Percentiles rank a stretch among this genome's conserved stretches.
phyloP scores from a whole-genome alignment of 805 yeast genomes.

The Huiozyma naganishii region DNA sequence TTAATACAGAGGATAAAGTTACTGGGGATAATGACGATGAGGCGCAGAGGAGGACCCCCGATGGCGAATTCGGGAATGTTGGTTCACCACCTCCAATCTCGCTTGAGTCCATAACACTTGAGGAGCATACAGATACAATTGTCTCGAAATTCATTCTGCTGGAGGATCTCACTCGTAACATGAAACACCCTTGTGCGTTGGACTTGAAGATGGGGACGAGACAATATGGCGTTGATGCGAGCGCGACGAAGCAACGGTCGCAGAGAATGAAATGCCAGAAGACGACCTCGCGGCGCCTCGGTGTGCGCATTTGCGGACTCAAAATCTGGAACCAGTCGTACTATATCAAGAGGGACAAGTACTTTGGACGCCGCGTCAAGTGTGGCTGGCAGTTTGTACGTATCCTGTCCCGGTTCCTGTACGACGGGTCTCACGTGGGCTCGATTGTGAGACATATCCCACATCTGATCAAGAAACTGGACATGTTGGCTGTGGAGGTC shows the following conservation, averaged over 20 bases:
- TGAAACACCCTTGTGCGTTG: slow-evolving; percentile 78
- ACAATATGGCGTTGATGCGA: slow-evolving; percentile 94
- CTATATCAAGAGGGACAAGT: slow-evolving; percentile 73
- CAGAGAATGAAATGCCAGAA: slow-evolving; percentile 71
- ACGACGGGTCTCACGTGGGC: slow-evolving; percentile 52
- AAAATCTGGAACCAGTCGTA: slow-evolving; percentile 59
- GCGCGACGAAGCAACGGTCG: slow-evolving; percentile 54
- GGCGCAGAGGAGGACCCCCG: background rate
- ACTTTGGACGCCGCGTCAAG: slow-evolving; percentile 72
- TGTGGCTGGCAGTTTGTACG: slow-evolving; percentile 71
- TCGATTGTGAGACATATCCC: slow-evolving; percentile 64
- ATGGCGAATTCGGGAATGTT: background rate
- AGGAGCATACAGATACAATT: slow-evolving; percentile 16
- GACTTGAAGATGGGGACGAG: slow-evolving; percentile 98
- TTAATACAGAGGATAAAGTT: background rate
- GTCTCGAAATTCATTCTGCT: slow-evolving; percentile 60
- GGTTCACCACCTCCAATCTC: slow-evolving; percentile 1
- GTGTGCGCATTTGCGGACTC: slow-evolving; percentile 92
- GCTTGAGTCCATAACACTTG: slow-evolving; percentile 7
- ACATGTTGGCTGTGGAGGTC: slow-evolving; percentile 48
- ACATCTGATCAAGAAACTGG: slow-evolving; percentile 45
- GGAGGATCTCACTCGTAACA: slow-evolving; percentile 81
- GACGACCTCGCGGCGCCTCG: slow-evolving; percentile 74
- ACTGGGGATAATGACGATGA: background rate
- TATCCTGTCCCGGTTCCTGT: slow-evolving; percentile 63